phyloP scores from a whole-genome alignment of 1,139 yeast species.

The Scheffersomyces stambukii region DNA sequence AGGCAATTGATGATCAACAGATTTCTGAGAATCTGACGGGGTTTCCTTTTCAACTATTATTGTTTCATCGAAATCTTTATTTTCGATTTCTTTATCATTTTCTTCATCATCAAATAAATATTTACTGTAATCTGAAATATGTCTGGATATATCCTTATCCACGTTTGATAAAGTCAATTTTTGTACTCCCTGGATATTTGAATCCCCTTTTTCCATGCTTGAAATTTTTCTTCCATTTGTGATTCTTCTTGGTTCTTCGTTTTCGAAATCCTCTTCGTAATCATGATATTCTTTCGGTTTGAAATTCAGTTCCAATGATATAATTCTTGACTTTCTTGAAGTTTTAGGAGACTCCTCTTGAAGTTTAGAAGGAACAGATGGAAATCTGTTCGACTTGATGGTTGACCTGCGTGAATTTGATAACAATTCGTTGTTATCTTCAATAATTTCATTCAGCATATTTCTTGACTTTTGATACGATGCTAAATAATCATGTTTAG shows the following conservation, averaged over 20 bases:
- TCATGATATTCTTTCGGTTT: constrained; percentile 16
- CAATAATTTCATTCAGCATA: constrained; percentile 3
- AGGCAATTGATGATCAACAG: constrained; percentile 12
- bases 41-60: constrained; percentile 1
- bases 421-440: constrained; percentile 19
- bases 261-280: constrained; percentile 11
- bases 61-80: constrained; percentile 2
- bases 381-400: constrained; percentile 31
- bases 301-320: constrained; percentile 25
- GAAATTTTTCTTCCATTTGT: not conserved
- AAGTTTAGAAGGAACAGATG: constrained; percentile 31
- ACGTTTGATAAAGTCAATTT: constrained; percentile 2
- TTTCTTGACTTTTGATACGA: constrained; percentile 10
- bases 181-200: constrained; percentile 1
- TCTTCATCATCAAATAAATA: constrained; percentile 27
- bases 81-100: constrained; percentile 11
- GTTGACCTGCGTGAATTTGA: constrained; percentile 31
- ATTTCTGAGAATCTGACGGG: constrained; percentile 4
- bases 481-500: constrained; percentile 9
- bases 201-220: not conserved
- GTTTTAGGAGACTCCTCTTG: not conserved
- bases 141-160: constrained; percentile 12
- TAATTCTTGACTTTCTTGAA: constrained; percentile 11
- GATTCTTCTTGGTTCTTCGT: constrained; percentile 5
- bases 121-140: constrained; percentile 34